Percentiles rank a stretch among this genome's conserved stretches.
Conservation (phyloP, 352 stramenopile species). For the Halophytophthora batemanensis region DNA sequence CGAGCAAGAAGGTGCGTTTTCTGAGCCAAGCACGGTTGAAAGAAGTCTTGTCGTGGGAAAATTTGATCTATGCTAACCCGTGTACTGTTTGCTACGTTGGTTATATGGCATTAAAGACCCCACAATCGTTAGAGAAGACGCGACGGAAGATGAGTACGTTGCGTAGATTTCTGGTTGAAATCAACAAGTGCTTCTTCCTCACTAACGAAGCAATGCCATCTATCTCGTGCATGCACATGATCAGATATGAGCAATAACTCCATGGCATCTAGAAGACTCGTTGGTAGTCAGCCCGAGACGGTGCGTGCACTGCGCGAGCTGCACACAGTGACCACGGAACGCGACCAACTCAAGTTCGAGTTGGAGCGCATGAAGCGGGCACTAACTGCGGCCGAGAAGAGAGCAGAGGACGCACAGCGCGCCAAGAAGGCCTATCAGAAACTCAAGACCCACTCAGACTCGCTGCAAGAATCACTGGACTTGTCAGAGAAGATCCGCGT, state of each 20-base stretch:
- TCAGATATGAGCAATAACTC: conserved; percentile 22
- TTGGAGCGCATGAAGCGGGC: conserved; percentile 58
- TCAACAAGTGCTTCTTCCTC: not conserved
- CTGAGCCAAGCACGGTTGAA: too few relatives aligned
- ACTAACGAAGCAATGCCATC: too few relatives aligned
- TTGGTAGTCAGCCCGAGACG: conserved; percentile 10
- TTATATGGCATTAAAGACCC: not conserved
- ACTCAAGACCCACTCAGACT: conserved; percentile 70
- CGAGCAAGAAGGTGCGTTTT: too few relatives aligned
- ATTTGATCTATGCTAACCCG: too few relatives aligned
- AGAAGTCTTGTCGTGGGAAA: too few relatives aligned
- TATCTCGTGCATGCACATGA: too few relatives aligned
- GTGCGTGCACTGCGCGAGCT: conserved; percentile 50
- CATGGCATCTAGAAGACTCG: conserved; percentile 10
- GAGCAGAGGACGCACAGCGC: conserved; percentile 41
- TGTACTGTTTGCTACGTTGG: not conserved
- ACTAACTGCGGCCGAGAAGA: conserved; percentile 41
- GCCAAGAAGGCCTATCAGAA: conserved; percentile 61
- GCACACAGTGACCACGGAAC: conserved; percentile 57
- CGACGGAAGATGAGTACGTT: not conserved
- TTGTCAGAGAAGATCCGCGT: conserved; percentile 77
- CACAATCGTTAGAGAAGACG: not conserved
- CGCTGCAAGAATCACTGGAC: conserved; percentile 74
- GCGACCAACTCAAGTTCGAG: conserved; percentile 78
- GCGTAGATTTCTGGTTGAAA: not conserved